Conservation (phyloP, 2,329 filamentous ascomycete species). For the Ilyonectria robusta region DNA sequence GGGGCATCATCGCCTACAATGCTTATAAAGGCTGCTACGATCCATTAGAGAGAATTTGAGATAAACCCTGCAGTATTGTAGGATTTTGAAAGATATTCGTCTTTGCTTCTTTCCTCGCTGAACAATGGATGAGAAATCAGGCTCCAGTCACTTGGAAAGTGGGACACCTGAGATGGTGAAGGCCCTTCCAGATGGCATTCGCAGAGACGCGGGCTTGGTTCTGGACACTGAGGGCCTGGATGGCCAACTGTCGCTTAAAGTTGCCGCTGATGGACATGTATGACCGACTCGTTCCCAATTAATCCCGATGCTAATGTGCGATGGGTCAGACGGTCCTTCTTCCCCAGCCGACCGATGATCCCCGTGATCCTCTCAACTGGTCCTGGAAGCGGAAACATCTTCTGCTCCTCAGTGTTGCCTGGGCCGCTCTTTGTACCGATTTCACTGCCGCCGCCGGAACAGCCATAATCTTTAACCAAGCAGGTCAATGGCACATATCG, state of each 20-base stretch:
- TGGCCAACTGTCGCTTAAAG: not conserved
- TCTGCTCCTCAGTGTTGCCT: constrained; percentile 31
- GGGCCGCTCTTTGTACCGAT: constrained; percentile 30
- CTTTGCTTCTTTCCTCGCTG: not conserved
- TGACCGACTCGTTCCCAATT: not conserved
- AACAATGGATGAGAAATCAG: not conserved
- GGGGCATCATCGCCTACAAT: not conserved
- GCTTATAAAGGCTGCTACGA: not conserved
- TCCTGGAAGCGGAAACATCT: constrained; percentile 33
- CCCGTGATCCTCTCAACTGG: constrained; percentile 37
- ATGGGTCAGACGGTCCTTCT: constrained; percentile 30
- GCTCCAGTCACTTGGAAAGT: not conserved
- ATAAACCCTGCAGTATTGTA: not conserved
- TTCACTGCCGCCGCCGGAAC: constrained; percentile 31
- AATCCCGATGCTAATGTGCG: not conserved
- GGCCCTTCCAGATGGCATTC: not conserved
- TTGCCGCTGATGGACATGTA: constrained; percentile 9
- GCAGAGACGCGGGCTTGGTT: not conserved
- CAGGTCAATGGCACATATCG: constrained; percentile 26
- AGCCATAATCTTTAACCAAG: constrained; percentile 31
- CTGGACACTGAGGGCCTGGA: not conserved
- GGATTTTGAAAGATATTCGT: not conserved
- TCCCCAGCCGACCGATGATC: constrained; percentile 34
- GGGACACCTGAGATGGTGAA: not conserved
- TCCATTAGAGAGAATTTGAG: not conserved